Evolutionary conservation across 2,329 filamentous ascomycete species (phyloP).

Genomic region (Cercospora beticola): DNA sequence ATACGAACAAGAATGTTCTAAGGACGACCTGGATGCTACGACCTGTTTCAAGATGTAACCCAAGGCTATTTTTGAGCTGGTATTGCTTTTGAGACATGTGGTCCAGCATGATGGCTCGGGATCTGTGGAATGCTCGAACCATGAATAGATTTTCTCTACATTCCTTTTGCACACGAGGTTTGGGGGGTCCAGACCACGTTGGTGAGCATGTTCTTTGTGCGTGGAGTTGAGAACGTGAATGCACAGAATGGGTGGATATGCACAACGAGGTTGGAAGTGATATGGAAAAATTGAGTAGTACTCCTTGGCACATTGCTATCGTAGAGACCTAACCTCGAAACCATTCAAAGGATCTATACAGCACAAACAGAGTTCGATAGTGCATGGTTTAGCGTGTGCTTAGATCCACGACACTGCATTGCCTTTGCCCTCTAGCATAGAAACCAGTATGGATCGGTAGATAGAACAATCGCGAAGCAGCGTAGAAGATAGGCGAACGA

Average conservation of each 20-base stretch:
- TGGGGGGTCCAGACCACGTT: slow-evolving; percentile 4
- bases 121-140: neutral
- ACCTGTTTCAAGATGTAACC: neutral
- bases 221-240: neutral
- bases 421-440: neutral
- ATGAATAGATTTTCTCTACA: neutral
- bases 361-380: neutral
- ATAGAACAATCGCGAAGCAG: neutral
- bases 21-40: neutral
- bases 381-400: neutral
- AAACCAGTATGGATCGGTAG: neutral
- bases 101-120: neutral
- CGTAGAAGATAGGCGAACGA: neutral
- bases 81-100: neutral
- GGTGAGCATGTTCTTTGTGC: neutral
- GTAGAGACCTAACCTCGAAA: neutral
- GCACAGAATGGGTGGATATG: too few species aligned
- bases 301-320: neutral
- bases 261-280: neutral
- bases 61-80: neutral
- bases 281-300: neutral
- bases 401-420: neutral
- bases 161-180: slow-evolving; percentile 5
- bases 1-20: slow-evolving; percentile 4
- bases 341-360: neutral